Evolutionary conservation across 2,329 filamentous ascomycete genomes (phyloP).

Genomic region (Ascochyta koolunga): DNA sequence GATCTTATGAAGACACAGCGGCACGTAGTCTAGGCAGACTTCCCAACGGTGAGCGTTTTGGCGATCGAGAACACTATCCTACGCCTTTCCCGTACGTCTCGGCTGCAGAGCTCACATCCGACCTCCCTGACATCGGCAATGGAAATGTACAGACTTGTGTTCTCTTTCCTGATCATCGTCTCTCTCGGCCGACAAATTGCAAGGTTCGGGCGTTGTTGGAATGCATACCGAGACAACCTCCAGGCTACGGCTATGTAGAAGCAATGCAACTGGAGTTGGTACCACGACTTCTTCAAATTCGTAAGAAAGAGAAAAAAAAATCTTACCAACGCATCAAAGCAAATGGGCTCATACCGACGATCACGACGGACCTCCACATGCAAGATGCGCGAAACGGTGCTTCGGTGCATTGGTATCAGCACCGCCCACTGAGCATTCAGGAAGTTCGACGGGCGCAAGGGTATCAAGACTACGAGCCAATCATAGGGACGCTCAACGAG

Average conservation of each 20-base stretch:
- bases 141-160: slow-evolving; percentile 67
- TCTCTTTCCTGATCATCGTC: slow-evolving; percentile 70
- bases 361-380: slow-evolving; percentile 62
- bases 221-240: slow-evolving; percentile 64
- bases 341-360: slow-evolving; percentile 63
- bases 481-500: slow-evolving; percentile 62
- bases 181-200: slow-evolving; percentile 21
- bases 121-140: slow-evolving; percentile 69
- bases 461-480: slow-evolving; percentile 70
- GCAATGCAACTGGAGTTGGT: slow-evolving; percentile 48
- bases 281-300: slow-evolving; percentile 31
- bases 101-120: slow-evolving; percentile 60
- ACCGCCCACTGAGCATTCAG: slow-evolving; percentile 66
- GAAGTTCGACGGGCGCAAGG: slow-evolving; percentile 74
- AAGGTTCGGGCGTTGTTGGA: slow-evolving; percentile 56
- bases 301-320: slow-evolving; percentile 25
- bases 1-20: slow-evolving; percentile 50
- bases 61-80: slow-evolving; percentile 55
- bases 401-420: slow-evolving; percentile 69
- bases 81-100: slow-evolving; percentile 68
- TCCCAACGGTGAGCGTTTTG: slow-evolving; percentile 57
- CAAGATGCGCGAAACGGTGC: slow-evolving; percentile 63
- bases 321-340: slow-evolving; percentile 62
- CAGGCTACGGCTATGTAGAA: slow-evolving; percentile 33
- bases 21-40: slow-evolving; percentile 58